Evolutionary conservation across 2,329 filamentous ascomycete genomes (phyloP).

Genomic region (Amylocarpus encephaloides): DNA sequence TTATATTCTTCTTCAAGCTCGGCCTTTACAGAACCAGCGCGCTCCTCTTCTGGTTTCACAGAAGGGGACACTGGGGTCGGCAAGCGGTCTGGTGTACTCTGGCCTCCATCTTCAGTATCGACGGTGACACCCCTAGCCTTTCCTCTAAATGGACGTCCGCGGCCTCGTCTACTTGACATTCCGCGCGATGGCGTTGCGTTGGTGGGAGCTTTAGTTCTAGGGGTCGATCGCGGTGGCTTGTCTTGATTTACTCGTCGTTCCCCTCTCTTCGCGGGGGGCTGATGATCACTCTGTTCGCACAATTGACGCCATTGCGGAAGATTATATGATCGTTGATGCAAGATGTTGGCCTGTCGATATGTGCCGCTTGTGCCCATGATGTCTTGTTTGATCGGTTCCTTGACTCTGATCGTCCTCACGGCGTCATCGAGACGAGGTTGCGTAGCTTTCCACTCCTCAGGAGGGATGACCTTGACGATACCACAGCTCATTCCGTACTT

Average conservation of each 20-base stretch:
- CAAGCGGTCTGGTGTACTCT: constrained; percentile 40
- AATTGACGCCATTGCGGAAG: constrained; percentile 91
- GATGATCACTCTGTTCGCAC: constrained; percentile 91
- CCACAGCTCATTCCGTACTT: constrained; percentile 95
- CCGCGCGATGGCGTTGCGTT: constrained; percentile 12
- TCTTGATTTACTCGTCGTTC: constrained; percentile 56
- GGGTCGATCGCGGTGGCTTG: constrained; percentile 30
- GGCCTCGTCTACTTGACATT: constrained; percentile 16
- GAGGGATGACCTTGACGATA: constrained; percentile 92
- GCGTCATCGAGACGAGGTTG: constrained; percentile 75
- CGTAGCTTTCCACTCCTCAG: constrained; percentile 82
- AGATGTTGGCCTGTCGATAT: constrained; percentile 94
- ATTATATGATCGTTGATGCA: constrained; percentile 94
- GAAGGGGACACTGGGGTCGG: constrained; percentile 47
- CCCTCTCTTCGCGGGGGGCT: constrained; percentile 85
- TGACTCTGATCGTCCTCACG: constrained; percentile 86
- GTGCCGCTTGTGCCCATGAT: constrained; percentile 94
- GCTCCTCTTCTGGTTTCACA: constrained; percentile 32
- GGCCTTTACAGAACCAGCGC: constrained; percentile 29
- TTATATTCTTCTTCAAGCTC: constrained; percentile 39
- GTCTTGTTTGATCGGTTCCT: constrained; percentile 96
- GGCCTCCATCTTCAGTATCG: constrained; percentile 30
- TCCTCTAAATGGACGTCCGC: constrained; percentile 20
- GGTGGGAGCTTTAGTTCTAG: constrained; percentile 24
- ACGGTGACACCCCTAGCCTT: constrained; percentile 19